Evolutionary conservation across 345 rosid genomes (phyloP).

Genomic region (Melaleuca alternifolia): DNA sequence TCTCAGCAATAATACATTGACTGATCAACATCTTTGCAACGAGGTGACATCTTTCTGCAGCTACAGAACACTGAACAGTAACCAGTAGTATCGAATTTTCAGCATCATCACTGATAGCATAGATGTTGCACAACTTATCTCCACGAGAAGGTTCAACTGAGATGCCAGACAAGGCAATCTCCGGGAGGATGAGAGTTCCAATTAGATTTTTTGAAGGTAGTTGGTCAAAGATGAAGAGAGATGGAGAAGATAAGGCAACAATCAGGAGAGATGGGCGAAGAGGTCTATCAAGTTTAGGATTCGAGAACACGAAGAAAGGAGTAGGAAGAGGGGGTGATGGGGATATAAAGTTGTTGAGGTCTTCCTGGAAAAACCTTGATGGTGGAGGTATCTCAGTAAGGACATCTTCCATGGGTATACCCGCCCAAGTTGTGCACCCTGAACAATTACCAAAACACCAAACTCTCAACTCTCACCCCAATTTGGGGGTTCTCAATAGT

Average conservation of each 20-base stretch:
- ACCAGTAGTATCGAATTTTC: conserved; percentile 35
- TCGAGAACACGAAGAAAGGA: conserved; percentile 61
- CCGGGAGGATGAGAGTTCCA: conserved; percentile 75
- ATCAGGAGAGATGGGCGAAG: conserved; percentile 64
- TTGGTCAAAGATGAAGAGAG: conserved; percentile 43
- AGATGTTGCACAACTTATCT: conserved; percentile 81
- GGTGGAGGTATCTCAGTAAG: conserved; percentile 91
- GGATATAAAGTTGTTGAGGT: conserved; percentile 68
- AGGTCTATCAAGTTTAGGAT: conserved; percentile 40
- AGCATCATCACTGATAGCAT: conserved; percentile 24
- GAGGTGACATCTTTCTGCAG: conserved; percentile 56
- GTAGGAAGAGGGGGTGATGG: conserved; percentile 44
- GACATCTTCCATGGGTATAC: conserved; percentile 68
- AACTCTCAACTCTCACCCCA: neutral
- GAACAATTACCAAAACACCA: neutral
- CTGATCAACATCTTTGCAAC: conserved; percentile 71
- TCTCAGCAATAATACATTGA: conserved; percentile 51
- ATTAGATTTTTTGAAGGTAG: conserved; percentile 50
- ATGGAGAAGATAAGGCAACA: conserved; percentile 61
- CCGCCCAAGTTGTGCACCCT: neutral
- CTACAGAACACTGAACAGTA: conserved; percentile 51
- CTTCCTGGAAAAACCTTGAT: conserved; percentile 90
- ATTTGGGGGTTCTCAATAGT: neutral
- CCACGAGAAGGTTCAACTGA: conserved; percentile 46
- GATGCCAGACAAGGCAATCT: conserved; percentile 58